A percentile compares a stretch with the other conserved stretches of the same genome.
phyloP scores from a whole-genome alignment of 1,284 basidiomycete genomes.

The Vanrija pseudolonga region DNA sequence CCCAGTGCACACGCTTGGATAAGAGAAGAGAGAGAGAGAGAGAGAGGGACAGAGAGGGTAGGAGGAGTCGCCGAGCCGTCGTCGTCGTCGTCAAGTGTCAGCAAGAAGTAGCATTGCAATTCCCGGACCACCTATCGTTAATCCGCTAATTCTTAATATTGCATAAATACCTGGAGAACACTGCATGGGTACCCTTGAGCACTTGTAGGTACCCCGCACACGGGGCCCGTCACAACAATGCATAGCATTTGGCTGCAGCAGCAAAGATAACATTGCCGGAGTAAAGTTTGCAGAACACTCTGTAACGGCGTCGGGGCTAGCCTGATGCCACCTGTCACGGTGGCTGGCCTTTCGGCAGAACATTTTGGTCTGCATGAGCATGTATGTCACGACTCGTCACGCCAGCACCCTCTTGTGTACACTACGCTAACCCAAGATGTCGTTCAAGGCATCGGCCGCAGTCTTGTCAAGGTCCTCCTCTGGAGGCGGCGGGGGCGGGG shows the following conservation, averaged over 20 bases:
- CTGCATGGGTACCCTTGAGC: neutral
- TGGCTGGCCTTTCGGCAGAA: too few species aligned
- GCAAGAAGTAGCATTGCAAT: too few species aligned
- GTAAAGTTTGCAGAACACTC: too few species aligned
- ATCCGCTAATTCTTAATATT: neutral
- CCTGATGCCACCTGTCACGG: too few species aligned
- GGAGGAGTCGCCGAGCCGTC: neutral
- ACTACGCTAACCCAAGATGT: constrained; percentile 26
- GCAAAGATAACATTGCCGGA: too few species aligned
- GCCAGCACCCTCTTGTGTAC: neutral
- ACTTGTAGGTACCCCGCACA: neutral
- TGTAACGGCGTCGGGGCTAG: too few species aligned
- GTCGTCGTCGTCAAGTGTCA: neutral
- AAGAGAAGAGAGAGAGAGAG: neutral
- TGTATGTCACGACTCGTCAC: too few species aligned
- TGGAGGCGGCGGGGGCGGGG: constrained; percentile 21
- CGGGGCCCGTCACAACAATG: neutral
- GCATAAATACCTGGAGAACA: neutral
- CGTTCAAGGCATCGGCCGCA: constrained; percentile 35
- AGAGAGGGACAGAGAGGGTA: neutral
- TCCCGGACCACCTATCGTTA: neutral
- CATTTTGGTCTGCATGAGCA: too few species aligned
- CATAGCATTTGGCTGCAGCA: neutral
- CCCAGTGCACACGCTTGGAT: neutral
- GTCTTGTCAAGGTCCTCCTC: constrained; percentile 32